phyloP scores from a whole-genome alignment of 176 grass and related monocot genomes.

The Luzula sylvatica region DNA sequence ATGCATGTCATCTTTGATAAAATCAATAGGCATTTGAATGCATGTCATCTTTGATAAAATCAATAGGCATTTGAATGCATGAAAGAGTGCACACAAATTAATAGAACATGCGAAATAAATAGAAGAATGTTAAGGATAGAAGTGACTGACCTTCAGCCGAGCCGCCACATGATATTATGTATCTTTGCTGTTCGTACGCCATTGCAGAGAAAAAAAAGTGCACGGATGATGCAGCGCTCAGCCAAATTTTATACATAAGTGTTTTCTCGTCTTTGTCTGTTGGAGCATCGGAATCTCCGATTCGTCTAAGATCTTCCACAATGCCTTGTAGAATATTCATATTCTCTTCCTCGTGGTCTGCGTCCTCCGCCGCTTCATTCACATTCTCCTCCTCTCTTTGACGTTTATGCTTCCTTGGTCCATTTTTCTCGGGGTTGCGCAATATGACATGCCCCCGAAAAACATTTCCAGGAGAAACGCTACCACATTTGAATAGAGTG shows the following conservation, averaged over 20 bases:
- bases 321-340: background rate
- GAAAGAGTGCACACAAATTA: too few species aligned
- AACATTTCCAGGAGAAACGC: background rate
- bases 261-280: background rate
- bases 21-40: too few species aligned
- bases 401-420: background rate
- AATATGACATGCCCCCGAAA: background rate
- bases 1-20: too few species aligned
- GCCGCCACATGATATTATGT: background rate
- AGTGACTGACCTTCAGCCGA: background rate
- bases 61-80: too few species aligned
- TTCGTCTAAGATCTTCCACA: background rate
- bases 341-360: background rate
- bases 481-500: background rate
- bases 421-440: background rate
- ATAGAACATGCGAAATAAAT: too few species aligned
- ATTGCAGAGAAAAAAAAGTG: background rate
- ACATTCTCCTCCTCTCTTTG: too few species aligned
- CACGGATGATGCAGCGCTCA: background rate
- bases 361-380: too few species aligned
- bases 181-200: background rate
- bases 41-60: too few species aligned
- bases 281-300: background rate
- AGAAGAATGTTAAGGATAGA: too few species aligned
- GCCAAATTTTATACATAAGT: background rate